These are phyloP conservation scores for Scenedesmus sp. DNA, from an alignment of 163 green algal genomes.

Conservation along the genomic window DNA sequence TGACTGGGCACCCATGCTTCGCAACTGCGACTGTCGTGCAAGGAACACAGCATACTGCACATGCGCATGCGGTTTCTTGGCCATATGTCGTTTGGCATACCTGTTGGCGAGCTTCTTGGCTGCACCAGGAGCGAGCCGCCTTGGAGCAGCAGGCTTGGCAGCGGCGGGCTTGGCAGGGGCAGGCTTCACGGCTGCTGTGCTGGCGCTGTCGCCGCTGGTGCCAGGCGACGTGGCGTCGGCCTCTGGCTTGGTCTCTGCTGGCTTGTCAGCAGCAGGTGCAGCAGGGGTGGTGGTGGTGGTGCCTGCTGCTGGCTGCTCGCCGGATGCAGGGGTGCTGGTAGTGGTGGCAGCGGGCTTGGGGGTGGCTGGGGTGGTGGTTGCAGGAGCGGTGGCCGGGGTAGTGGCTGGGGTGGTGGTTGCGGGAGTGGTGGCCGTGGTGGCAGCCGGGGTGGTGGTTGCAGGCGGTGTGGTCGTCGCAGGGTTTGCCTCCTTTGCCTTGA, in stretches of 20 bases:
- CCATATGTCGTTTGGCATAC: neutral
- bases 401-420: neutral
- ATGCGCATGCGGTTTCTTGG: neutral
- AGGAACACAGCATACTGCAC: neutral
- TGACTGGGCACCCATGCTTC: no score
- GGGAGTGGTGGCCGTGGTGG: neutral
- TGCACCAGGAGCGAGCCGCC: neutral
- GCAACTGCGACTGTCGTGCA: neutral
- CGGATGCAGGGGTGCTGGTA: neutral
- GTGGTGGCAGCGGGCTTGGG: neutral
- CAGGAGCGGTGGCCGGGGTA: neutral
- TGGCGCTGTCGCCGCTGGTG: neutral
- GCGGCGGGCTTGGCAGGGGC: neutral
- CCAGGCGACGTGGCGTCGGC: neutral
- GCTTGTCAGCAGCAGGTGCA: constrained; percentile 5
- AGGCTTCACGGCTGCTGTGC: neutral
- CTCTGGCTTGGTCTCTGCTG: constrained; percentile 11
- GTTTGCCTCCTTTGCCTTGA: neutral
- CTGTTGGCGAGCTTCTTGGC: neutral
- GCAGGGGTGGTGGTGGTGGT: neutral
- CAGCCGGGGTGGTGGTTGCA: no score
- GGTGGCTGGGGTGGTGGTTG: neutral
- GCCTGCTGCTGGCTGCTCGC: neutral
- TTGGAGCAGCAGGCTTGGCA: neutral
- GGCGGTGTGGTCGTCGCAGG: no score